phyloP scores from a whole-genome alignment of 75 land plant species.

The Larix kaempferi region DNA sequence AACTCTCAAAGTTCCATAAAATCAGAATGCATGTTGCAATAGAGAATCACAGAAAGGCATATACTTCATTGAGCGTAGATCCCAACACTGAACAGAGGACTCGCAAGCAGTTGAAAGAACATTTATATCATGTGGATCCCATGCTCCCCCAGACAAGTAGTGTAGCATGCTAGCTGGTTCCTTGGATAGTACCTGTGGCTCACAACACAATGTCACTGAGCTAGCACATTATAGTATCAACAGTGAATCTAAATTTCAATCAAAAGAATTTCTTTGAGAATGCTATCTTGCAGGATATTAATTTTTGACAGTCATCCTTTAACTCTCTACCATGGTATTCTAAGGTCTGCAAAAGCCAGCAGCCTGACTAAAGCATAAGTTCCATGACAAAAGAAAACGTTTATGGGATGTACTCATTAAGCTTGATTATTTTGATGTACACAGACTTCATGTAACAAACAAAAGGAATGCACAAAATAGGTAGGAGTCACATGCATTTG shows the following conservation, averaged over 20 bases:
- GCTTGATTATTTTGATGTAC: background rate
- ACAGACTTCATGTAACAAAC: background rate
- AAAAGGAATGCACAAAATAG: background rate
- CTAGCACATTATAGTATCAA: background rate
- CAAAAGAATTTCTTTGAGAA: background rate
- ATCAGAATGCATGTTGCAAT: too few relatives aligned
- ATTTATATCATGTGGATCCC: conserved; percentile 94
- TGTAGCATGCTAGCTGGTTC: conserved; percentile 72
- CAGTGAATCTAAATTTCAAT: too few relatives aligned
- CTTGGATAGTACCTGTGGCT: conserved; percentile 56
- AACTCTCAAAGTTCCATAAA: too few relatives aligned
- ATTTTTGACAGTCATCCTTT: too few relatives aligned
- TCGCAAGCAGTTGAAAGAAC: conserved; percentile 74
- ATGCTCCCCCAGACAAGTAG: conserved; percentile 81
- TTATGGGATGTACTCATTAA: background rate
- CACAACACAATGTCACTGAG: conserved; percentile 1
- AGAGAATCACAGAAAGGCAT: too few relatives aligned
- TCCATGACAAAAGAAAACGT: background rate
- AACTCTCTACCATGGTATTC: background rate
- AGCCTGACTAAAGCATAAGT: background rate
- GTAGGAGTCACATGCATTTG: background rate
- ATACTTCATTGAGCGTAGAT: conserved; percentile 90
- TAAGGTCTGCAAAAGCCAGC: background rate
- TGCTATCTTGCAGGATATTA: background rate
- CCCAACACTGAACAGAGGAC: conserved; percentile 84